Evolutionary conservation across 2,329 filamentous ascomycete genomes (phyloP).

Genomic region (Ramularia collo-cygni): DNA sequence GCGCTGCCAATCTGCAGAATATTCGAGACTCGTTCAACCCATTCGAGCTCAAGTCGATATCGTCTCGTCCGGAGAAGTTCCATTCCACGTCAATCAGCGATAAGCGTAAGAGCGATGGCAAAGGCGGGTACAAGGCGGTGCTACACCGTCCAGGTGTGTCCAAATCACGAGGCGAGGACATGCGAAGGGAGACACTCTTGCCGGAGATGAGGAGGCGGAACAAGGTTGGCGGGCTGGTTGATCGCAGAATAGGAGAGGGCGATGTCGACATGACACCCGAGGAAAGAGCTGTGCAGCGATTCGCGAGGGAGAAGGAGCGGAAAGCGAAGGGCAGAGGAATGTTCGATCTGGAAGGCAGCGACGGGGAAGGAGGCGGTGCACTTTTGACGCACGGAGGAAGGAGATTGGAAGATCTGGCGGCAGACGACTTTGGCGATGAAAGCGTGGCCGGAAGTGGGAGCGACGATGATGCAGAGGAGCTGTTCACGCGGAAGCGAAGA

Average conservation of each 20-base stretch:
- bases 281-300: conserved; percentile 84
- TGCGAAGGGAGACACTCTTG: conserved; percentile 75
- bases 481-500: conserved; percentile 37
- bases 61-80: conserved; percentile 70
- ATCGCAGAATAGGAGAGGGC: conserved; percentile 91
- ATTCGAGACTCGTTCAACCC: conserved; percentile 98
- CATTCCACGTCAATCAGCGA: conserved; percentile 46
- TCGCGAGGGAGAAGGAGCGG: conserved; percentile 77
- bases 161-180: conserved; percentile 81
- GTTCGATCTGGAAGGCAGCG: conserved; percentile 87
- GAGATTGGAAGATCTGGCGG: conserved; percentile 65
- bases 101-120: conserved; percentile 33
- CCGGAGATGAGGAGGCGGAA: conserved; percentile 83
- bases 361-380: conserved; percentile 46
- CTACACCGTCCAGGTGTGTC: conserved; percentile 74
- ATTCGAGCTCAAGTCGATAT: conserved; percentile 70
- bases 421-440: conserved; percentile 54
- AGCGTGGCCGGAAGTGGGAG: conserved; percentile 34
- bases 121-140: conserved; percentile 47
- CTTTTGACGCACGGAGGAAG: conserved; percentile 71
- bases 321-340: conserved; percentile 68
- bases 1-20: conserved; percentile 68
- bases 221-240: conserved; percentile 86
- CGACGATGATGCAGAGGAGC: conserved; percentile 31
- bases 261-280: conserved; percentile 91